Evolutionary conservation across 2,329 filamentous ascomycete genomes (phyloP), one percentile per base, ranked within the genome.

Genomic region (Lasiodiplodia hormozganensis): DNA sequence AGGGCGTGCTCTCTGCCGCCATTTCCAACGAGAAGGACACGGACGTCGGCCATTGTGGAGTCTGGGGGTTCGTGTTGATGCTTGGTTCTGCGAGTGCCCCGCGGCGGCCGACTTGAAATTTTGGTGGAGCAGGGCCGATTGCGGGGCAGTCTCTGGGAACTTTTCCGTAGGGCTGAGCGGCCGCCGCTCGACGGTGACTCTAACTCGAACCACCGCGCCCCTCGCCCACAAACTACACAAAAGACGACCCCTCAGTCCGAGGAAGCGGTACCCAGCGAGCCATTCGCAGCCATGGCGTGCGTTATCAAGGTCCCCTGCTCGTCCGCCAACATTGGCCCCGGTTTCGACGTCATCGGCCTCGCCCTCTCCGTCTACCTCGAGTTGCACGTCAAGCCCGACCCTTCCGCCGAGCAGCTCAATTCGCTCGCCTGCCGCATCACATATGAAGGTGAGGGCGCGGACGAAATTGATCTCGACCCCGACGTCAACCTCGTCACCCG

Each of bases 291-390:
- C 67, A 68, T 68, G 67, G 57, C 67, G 16, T 36, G 28, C 52
- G 57, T 92, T 73, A 92, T 94, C 85, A 89, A 87, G 82, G 93
- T 93, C 70, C 95, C 95, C 72, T 96, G 93, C 84, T 98, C 95
- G 70, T 97, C 94, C 70, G 95, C 95, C 83, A 98, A 98, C 85
- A 97, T 98, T 78, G 95, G 85, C 73, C 95, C 95, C 60, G 95
- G 95, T 69, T 99, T 98, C 85, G 95, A 99, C 85, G 95, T 97
- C 75, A 97, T 98, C 79, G 93, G 96, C 73, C 90, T 99, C 70
- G 95, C 95, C 10, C 87, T 99, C 73, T 97, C 94, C 72, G 90
- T 97, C 80, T 97, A 95, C 83, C 91, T 99, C 72, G 94, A 97
- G 83, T 85, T 98, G 68, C 87, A 90, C 71, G 92, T 98, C 79